These are phyloP conservation scores for Botrytis tulipae DNA, from an alignment of 2,329 filamentous ascomycete genomes.

Conservation along the genomic window DNA sequence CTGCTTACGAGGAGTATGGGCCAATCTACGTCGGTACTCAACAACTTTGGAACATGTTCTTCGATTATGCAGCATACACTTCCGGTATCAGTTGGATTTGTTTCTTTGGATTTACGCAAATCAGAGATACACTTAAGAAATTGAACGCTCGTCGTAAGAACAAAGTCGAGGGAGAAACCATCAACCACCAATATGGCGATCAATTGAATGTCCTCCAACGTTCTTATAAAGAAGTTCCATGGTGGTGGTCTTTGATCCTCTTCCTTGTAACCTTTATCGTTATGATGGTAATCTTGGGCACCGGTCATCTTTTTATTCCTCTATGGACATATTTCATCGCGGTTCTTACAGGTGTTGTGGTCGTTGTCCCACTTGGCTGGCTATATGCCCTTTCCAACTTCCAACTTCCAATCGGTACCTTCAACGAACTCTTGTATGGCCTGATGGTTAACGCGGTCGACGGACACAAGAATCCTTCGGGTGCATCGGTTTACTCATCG, in stretches of 20 bases:
- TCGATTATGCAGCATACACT: constrained; percentile 58
- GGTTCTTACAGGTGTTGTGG: constrained; percentile 51
- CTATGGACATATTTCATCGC: constrained; percentile 60
- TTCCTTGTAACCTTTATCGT: constrained; percentile 50
- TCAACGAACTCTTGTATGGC: constrained; percentile 60
- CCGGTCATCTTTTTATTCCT: constrained; percentile 55
- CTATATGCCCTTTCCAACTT: constrained; percentile 59
- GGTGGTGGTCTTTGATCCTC: constrained; percentile 56
- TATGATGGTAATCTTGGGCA: constrained; percentile 51
- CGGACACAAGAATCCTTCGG: constrained; percentile 55
- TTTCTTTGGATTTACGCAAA: constrained; percentile 52
- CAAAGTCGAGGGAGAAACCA: constrained; percentile 34
- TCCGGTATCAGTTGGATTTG: constrained; percentile 59
- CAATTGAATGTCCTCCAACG: constrained; percentile 59
- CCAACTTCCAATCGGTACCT: constrained; percentile 52
- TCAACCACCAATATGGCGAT: constrained; percentile 57
- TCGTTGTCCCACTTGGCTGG: constrained; percentile 58
- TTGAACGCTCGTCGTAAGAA: constrained; percentile 42
- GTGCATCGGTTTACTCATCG: constrained; percentile 56
- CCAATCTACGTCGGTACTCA: constrained; percentile 58
- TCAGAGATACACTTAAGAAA: constrained; percentile 47
- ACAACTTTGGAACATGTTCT: constrained; percentile 58
- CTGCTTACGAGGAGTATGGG: constrained; percentile 48
- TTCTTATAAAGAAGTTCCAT: constrained; percentile 55
- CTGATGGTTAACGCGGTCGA: constrained; percentile 55